Percentiles rank a stretch among this genome's conserved stretches.
phyloP scores from a whole-genome alignment of 306 rosid species.

The Lathyrus aphaca region DNA sequence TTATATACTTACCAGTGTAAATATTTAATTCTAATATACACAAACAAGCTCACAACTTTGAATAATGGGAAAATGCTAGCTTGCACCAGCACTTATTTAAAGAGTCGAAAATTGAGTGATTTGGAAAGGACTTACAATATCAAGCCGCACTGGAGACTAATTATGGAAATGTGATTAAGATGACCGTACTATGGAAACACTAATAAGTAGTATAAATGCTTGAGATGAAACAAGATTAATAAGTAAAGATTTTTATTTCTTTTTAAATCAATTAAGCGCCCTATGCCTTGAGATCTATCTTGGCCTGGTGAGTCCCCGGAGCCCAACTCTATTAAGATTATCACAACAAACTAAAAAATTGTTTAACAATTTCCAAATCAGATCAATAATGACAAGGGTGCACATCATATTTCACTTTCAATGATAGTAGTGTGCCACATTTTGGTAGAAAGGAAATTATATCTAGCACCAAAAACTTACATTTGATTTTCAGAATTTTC shows the following conservation, averaged over 20 bases:
- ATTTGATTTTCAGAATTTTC: slow-evolving; percentile 34
- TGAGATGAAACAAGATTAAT: background rate
- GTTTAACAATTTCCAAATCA: background rate
- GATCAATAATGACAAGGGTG: background rate
- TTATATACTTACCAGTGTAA: too few species aligned
- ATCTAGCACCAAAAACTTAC: background rate
- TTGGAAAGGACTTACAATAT: too few species aligned
- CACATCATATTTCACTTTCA: background rate
- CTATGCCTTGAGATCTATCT: too few species aligned
- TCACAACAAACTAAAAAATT: too few species aligned
- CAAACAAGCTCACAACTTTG: too few species aligned
- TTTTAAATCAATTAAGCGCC: background rate
- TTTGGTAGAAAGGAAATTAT: background rate
- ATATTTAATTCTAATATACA: too few species aligned
- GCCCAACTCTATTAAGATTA: too few species aligned
- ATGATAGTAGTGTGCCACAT: background rate
- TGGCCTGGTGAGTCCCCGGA: too few species aligned
- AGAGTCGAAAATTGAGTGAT: too few species aligned
- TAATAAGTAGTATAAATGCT: background rate
- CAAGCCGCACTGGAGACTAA: background rate
- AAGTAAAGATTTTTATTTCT: background rate
- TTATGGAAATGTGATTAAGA: background rate
- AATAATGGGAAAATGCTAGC: too few species aligned
- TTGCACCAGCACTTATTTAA: too few species aligned
- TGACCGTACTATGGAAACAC: background rate